These are phyloP conservation scores for Fusarium sp. DNA, from an alignment of 2,329 filamentous ascomycete species.

Conservation along the genomic window DNA sequence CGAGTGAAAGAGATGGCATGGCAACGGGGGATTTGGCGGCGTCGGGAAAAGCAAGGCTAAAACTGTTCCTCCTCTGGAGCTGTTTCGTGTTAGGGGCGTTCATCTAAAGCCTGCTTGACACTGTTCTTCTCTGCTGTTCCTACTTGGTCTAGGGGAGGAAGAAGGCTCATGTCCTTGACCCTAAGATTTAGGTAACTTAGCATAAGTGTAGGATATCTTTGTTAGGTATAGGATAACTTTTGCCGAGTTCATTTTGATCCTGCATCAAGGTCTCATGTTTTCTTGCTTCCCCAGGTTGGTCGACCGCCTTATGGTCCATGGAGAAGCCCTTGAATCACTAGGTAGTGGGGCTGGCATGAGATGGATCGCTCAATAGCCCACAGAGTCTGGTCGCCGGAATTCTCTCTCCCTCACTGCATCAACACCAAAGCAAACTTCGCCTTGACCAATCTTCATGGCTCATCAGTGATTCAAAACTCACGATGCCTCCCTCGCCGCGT, in stretches of 20 bases:
- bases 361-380: background rate
- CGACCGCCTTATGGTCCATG: too few species aligned
- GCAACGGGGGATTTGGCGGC: background rate
- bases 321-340: background rate
- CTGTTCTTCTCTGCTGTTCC: background rate
- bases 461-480: background rate
- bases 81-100: background rate
- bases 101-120: background rate
- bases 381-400: background rate
- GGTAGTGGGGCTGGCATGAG: background rate
- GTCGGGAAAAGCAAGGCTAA: background rate
- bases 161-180: accelerated
- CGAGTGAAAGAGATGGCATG: background rate
- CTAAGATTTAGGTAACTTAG: background rate
- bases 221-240: background rate
- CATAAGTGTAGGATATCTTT: background rate
- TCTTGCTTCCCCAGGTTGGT: background rate
- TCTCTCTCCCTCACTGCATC: too few species aligned
- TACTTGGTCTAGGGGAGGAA: background rate
- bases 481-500: background rate
- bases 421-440: background rate
- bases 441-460: background rate
- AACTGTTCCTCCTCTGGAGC: background rate
- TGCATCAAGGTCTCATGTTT: background rate
- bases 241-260: accelerated